phyloP scores from a whole-genome alignment of 2,329 filamentous ascomycete species.

The Madurella mycetomatis region DNA sequence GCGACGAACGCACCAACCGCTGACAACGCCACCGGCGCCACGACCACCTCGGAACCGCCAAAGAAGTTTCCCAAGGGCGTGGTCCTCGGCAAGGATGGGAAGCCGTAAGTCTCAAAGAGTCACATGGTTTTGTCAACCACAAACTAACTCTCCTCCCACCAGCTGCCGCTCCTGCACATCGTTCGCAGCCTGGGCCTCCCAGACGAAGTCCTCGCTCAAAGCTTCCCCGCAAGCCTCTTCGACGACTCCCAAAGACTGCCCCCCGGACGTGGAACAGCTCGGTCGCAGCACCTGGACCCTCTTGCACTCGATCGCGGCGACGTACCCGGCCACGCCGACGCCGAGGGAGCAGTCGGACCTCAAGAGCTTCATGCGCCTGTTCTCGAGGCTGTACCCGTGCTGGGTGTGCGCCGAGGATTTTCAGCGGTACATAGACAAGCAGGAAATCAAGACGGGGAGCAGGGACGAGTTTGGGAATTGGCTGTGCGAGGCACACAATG shows the following conservation, averaged over 20 bases:
- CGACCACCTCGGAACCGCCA: constrained; percentile 32
- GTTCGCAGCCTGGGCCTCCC: constrained; percentile 58
- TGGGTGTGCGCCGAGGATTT: constrained; percentile 96
- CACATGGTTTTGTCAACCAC: neutral
- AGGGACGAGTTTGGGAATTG: constrained; percentile 71
- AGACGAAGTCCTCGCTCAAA: constrained; percentile 43
- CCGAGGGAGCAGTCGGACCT: constrained; percentile 69
- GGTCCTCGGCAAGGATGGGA: constrained; percentile 74
- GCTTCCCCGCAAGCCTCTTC: constrained; percentile 25
- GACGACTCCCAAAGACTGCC: constrained; percentile 60
- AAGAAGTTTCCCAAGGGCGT: constrained; percentile 66
- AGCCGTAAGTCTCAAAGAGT: constrained; percentile 59
- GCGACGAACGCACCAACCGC: constrained; percentile 10
- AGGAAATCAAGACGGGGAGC: constrained; percentile 57
- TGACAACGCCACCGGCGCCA: constrained; percentile 20
- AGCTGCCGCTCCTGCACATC: constrained; percentile 71
- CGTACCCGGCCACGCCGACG: constrained; percentile 70
- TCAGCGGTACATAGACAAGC: constrained; percentile 69
- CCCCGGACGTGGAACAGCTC: constrained; percentile 81
- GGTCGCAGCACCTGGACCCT: constrained; percentile 91
- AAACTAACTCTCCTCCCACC: neutral
- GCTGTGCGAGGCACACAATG: constrained; percentile 84
- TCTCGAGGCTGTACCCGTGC: constrained; percentile 88
- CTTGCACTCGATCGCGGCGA: constrained; percentile 84
- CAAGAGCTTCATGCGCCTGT: constrained; percentile 69